Percentiles rank a stretch among this genome's conserved stretches.
Evolutionary conservation across 2,329 filamentous ascomycete genomes (phyloP).

Genomic region (Penicillium sumatraense): DNA sequence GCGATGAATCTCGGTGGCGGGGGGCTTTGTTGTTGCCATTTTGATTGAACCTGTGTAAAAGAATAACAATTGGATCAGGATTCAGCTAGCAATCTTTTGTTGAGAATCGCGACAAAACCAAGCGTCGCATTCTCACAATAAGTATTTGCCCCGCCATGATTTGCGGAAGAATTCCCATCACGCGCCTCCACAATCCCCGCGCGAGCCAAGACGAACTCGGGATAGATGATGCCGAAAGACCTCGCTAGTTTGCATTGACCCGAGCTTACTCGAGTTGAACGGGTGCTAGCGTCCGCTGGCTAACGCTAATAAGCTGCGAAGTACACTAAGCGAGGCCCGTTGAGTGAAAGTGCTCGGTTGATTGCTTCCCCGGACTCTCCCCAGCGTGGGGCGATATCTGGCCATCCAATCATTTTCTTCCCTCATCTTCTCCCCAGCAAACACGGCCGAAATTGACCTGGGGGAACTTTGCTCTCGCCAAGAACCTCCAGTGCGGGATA

Average conservation of each 20-base stretch:
- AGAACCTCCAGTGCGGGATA: conserved; percentile 5
- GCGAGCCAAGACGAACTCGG: conserved; percentile 25
- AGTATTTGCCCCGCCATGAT: conserved; percentile 20
- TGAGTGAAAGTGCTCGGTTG: conserved; percentile 11
- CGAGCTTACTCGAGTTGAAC: neutral
- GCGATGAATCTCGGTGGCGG: conserved; percentile 51
- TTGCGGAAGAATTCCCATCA: conserved; percentile 19
- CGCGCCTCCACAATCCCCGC: conserved; percentile 12
- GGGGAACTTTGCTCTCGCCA: conserved; percentile 6
- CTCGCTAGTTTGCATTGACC: neutral
- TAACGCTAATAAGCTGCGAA: neutral
- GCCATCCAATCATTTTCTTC: neutral
- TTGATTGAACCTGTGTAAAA: conserved; percentile 1
- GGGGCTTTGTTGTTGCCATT: conserved; percentile 24
- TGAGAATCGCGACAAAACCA: neutral
- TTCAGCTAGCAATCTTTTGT: neutral
- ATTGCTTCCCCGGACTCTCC: conserved; percentile 24
- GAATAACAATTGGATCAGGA: neutral
- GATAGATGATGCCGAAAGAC: conserved; percentile 1
- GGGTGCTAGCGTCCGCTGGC: neutral
- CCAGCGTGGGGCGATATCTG: conserved; percentile 2
- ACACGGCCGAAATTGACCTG: neutral
- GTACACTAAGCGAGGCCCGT: neutral
- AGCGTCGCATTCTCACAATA: neutral
- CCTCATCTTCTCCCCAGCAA: neutral